phyloP scores from a whole-genome alignment of 768 basidiomycete species.

The Lactarius deliciosus region DNA sequence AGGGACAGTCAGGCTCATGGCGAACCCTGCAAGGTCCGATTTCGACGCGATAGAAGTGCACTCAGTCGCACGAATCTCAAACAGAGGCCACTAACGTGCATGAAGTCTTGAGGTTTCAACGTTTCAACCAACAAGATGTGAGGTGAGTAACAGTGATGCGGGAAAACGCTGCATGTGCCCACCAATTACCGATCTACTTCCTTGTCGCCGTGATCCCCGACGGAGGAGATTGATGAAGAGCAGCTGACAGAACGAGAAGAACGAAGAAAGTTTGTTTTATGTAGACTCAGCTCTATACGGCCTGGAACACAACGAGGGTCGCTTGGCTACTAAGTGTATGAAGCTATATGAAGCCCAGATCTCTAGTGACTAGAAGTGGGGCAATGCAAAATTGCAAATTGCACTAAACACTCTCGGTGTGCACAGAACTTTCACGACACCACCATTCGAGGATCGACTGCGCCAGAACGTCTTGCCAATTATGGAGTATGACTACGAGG shows the following conservation, averaged over 20 bases:
- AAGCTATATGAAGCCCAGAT: background rate
- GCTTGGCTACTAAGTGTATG: background rate
- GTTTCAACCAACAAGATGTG: background rate
- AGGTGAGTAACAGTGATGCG: background rate
- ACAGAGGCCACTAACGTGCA: background rate
- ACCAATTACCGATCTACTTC: background rate
- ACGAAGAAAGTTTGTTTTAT: background rate
- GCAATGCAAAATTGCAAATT: background rate
- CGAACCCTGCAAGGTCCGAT: background rate
- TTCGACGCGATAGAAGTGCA: constrained; percentile 2
- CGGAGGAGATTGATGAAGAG: background rate
- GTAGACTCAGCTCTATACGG: background rate
- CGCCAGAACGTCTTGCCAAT: background rate
- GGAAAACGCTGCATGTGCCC: background rate
- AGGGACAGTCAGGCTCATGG: background rate
- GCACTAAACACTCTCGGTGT: background rate
- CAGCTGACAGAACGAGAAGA: background rate
- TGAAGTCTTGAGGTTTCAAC: background rate
- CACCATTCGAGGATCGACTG: background rate
- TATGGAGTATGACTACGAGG: background rate
- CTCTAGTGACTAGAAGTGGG: background rate
- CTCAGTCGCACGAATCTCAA: background rate
- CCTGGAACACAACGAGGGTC: background rate
- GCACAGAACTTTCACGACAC: background rate
- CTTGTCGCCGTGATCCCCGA: background rate